phyloP scores from a whole-genome alignment of 2,329 filamentous ascomycete genomes.

The Thielaviopsis ethacetica region DNA sequence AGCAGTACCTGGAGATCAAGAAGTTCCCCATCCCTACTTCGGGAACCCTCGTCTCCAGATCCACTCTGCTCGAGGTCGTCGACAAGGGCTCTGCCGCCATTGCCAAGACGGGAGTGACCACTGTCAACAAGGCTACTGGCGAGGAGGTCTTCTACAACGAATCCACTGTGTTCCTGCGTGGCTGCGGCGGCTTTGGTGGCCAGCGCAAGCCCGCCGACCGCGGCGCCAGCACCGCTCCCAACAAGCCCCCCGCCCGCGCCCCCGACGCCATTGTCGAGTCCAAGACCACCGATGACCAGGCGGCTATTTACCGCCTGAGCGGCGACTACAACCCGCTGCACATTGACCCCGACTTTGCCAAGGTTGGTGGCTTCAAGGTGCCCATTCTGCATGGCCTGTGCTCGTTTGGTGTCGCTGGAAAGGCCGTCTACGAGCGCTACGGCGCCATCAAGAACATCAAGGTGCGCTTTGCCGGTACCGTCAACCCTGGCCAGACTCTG shows the following conservation, averaged over 20 bases:
- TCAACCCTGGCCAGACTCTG: slow-evolving; percentile 76
- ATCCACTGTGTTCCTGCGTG: slow-evolving; percentile 78
- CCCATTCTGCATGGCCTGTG: slow-evolving; percentile 96
- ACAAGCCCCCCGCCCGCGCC: slow-evolving; percentile 58
- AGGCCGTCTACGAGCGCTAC: slow-evolving; percentile 74
- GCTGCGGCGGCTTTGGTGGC: slow-evolving; percentile 80
- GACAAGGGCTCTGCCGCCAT: slow-evolving; percentile 90
- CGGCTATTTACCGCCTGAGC: slow-evolving; percentile 79
- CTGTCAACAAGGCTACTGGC: slow-evolving; percentile 68
- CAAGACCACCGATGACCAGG: slow-evolving; percentile 78
- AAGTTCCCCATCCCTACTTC: slow-evolving; percentile 84
- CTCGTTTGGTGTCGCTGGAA: slow-evolving; percentile 80
- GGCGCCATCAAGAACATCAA: slow-evolving; percentile 83
- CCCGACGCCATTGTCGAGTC: slow-evolving; percentile 76
- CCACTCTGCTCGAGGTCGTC: slow-evolving; percentile 77
- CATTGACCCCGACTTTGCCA: slow-evolving; percentile 86
- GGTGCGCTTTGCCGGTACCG: slow-evolving; percentile 75
- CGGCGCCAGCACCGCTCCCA: slow-evolving; percentile 62
- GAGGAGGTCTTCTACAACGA: slow-evolving; percentile 97
- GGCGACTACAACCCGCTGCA: slow-evolving; percentile 95
- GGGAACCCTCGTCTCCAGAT: slow-evolving; percentile 57
- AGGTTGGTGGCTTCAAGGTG: slow-evolving; percentile 83
- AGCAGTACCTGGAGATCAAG: slow-evolving; percentile 91
- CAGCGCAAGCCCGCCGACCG: slow-evolving; percentile 60
- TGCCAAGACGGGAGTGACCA: slow-evolving; percentile 63